Base-by-base conservation (phyloP, 805 yeast species). In the Suhomyces prunicola region DNA sequence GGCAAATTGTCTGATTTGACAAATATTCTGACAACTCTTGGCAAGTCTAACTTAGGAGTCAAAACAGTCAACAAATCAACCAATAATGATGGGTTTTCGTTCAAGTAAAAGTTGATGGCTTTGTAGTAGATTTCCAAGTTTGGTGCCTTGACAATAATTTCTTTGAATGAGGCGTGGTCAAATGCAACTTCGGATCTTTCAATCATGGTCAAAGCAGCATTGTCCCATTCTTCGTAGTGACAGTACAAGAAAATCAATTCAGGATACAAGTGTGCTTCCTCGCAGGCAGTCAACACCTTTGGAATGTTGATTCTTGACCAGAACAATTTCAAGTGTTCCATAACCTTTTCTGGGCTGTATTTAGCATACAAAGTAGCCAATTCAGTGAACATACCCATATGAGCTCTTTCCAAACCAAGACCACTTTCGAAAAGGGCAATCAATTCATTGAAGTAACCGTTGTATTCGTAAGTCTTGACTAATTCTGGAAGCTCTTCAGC, bases 361-460 rank as follows among this genome's bases (percentile, higher is more conserved):
- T 92, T 93, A 59, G 96, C 82, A 76, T 93, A 94, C 61, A 94
- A 78, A 47, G 89, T 80, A 22, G 98, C 97, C 63, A 94, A 81
- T 73, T 92, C 97, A 9, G 99, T 94, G 71, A 94, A 94, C 97
- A 94, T 93, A 62, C 98, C 99, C 99, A 94, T 94, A 69, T 94
- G 99, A 39, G 99, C 99, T 71, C 99, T 88, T 78, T 94, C 99
- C 61, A 94, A 81, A 42, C 97, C 96, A 55, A 94, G 81, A 59
- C 98, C 98, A 63, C 91, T 93, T 73, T 94, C 99, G 64, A 94
- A 90, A 64, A 94, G 82, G 15, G 97, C 84, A 58, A 93, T 89
- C 59, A 94, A 80, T 77, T 94, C 97, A 60, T 85, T 88, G 74
- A 92, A 92, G 73, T 90, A 90, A 44, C 99, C 99, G 60, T 87